Base-by-base conservation (phyloP, 2,329 filamentous ascomycete genomes). In the Ramularia endophylla region DNA sequence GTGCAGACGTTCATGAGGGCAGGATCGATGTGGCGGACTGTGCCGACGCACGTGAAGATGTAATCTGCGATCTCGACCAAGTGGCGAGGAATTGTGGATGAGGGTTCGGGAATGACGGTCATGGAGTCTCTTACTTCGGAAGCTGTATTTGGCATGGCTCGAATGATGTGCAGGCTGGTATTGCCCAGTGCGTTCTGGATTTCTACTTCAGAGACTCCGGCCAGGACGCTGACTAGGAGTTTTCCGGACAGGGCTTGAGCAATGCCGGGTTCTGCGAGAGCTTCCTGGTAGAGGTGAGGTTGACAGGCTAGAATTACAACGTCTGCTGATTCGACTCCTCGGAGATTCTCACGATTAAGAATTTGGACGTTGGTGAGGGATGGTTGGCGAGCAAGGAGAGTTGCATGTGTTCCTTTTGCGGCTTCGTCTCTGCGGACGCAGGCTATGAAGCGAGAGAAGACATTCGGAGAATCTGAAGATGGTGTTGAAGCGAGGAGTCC, bases 11-110 rank as follows among this genome's bases (percentile, higher is more conserved):
- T 81, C 82, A 87, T 86, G 53, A 72, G 74, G 27, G 68, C 66
- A 4, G 80, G 70, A 1, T 83, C 80, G 2, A 87, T 73, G 51
- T 78, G 77, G 20, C 83, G 74, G n/a, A 85, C 80, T 37, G 80
- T 74, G 34, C 84, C 85, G 44, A 88, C 83, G 40, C 77, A 74
- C 59, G 71, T 75, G 70, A 88, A 88, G 55, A 88, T 82, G 77
- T 82, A 87, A 20, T 75, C 80, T 16, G 85, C 75, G 6, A 87
- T 70, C 11, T 36, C n/a, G 3, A 44, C 19, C 8, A 29, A n/a
- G 7, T 30, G 27, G 4, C 30, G 11, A 5, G 13, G 25, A 2
- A 38, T 20, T 2, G 15, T 17, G 1, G 20, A 27, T 32, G n/a
- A 8, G 8, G 29, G 29, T 27, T 28, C 16, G 27, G 40, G 36